These are phyloP conservation scores for Starmerella apis DNA, from an alignment of 805 yeast species.

Conservation along the genomic window DNA sequence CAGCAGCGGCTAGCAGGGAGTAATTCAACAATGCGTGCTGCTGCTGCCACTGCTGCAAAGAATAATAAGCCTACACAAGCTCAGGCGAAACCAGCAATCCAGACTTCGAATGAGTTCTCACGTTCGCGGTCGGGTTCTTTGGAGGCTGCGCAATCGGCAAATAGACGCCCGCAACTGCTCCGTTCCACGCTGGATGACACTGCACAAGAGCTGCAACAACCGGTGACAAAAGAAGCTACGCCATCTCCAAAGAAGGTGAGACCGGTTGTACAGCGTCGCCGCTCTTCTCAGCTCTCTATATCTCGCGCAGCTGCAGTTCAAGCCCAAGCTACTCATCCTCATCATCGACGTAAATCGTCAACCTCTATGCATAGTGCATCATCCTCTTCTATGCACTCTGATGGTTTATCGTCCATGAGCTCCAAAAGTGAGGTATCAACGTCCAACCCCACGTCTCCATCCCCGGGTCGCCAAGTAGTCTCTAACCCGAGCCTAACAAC, in stretches of 20 bases:
- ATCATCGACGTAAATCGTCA: neutral
- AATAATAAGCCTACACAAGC: neutral
- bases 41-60: constrained; percentile 22
- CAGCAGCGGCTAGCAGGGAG: constrained; percentile 2
- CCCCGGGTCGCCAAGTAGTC: neutral
- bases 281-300: constrained; percentile 3
- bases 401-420: neutral
- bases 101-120: neutral
- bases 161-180: neutral
- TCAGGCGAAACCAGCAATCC: neutral
- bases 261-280: neutral
- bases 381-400: neutral
- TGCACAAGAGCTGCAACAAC: neutral
- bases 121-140: neutral
- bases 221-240: neutral
- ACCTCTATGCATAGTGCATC: neutral
- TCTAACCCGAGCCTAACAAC: neutral
- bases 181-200: neutral
- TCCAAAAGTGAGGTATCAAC: neutral
- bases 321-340: constrained; percentile 1
- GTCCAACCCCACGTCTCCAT: neutral
- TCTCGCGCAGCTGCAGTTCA: neutral
- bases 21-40: neutral
- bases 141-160: neutral
- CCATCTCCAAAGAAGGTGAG: neutral